Evolutionary conservation across 139 green algal genomes (phyloP).

Genomic region (Chlorella sp.): DNA sequence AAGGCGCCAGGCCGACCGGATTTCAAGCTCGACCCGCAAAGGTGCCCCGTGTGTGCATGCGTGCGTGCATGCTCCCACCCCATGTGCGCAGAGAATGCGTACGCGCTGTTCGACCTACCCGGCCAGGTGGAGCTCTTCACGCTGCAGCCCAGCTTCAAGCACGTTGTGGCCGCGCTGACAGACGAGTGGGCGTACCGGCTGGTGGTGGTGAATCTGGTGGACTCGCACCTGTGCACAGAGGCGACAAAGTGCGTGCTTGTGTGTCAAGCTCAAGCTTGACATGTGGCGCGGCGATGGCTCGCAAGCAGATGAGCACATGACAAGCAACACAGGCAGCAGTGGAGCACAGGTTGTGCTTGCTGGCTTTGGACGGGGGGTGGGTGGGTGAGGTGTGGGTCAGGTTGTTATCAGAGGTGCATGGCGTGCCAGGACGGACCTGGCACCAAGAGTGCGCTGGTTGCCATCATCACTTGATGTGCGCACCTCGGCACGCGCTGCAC

Average conservation of each 20-base stretch:
- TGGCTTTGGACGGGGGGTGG: no score
- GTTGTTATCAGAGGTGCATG: no score
- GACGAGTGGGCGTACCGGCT: constrained; percentile 41
- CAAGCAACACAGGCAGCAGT: not conserved
- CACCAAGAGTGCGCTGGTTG: no score
- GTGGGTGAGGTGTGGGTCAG: no score
- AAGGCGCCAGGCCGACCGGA: no score
- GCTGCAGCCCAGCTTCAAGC: constrained; percentile 43
- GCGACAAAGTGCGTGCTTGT: constrained; percentile 52
- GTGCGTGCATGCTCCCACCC: no score
- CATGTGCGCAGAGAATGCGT: constrained; percentile 39
- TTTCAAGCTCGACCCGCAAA: no score
- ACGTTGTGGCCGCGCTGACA: constrained; percentile 20
- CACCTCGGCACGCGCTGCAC: no score
- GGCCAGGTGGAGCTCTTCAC: constrained; percentile 78
- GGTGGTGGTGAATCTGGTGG: constrained; percentile 71
- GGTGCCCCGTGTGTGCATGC: no score
- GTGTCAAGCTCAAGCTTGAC: not conserved
- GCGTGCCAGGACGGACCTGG: no score
- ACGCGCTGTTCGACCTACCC: constrained; percentile 83
- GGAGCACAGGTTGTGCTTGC: not conserved
- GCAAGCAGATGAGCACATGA: not conserved
- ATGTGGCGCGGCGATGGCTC: no score
- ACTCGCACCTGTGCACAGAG: constrained; percentile 78
- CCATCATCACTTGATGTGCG: no score